Evolutionary conservation across 805 yeast genomes (phyloP), one percentile per base, ranked within the genome.

Genomic region (Vanderwaltozyma verrucispora): DNA sequence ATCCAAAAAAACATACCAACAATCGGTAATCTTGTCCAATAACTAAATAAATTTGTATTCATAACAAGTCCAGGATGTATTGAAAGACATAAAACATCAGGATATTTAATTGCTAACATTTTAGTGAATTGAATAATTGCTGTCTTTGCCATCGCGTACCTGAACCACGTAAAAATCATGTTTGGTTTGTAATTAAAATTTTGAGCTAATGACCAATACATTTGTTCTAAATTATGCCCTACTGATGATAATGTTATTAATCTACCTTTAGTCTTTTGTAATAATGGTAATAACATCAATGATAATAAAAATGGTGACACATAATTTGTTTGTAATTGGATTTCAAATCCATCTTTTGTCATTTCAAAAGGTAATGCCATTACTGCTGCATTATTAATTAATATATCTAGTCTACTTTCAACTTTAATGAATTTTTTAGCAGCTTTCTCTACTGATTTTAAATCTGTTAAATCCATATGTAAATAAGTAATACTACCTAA

Each of bases 61-160:
- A 85, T 78, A n/a, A 83, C 84, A 45, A 83, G 70, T 0, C 95
- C 95, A 0, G 95, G 95, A 50, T 84, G 88, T 3, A 83, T 82
- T 2, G 85, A 69, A 27, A 74, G 57, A 40, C 78, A 75, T 28
- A 77, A 55, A 9, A 84, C 65, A 15, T 74, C 68, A 0, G 94
- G 92, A 52, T 82, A 69, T 41, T 77, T 69, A 27, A 74, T 63
- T 0, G 89, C 73, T 17, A 85, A 58, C 55, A 76, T 66, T 47
- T 75, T 75, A 50, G 76, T 71, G 50, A 76, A 72, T 48, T 85
- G 95, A 31, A 84, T 83, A 0, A 83, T 81, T 0, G 82, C 80
- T 1, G 82, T 74, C 51, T 85, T 85, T 12, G 92, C 83, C 58
- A 75, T 60, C 1, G 84, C 86, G 49, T 82, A 85, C 33, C 95